Percentiles rank a stretch among this genome's conserved stretches.
Conservation (phyloP, 2,329 filamentous ascomycete genomes). For the Ceratocystis destructans region DNA sequence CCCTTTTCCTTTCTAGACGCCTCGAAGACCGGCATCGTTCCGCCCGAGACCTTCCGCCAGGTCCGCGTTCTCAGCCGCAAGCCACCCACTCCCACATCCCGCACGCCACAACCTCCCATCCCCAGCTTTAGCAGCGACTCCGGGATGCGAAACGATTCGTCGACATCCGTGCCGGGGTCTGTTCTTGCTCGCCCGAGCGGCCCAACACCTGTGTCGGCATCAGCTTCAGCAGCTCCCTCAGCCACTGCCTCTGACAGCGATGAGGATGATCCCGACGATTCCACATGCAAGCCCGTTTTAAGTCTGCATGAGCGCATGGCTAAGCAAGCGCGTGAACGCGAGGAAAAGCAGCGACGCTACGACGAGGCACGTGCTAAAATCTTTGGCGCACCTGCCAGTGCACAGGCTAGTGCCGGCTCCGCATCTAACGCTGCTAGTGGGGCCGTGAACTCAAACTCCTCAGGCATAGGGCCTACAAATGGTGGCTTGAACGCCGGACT, state of each 20-base stretch:
- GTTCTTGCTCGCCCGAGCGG: neutral
- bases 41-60: constrained; percentile 59
- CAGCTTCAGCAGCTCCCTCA: neutral
- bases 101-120: neutral
- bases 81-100: constrained; percentile 42
- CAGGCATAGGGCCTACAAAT: neutral
- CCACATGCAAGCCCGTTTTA: constrained; percentile 37
- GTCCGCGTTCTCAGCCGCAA: constrained; percentile 79
- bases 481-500: neutral
- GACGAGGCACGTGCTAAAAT: constrained; percentile 79
- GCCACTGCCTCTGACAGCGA: constrained; percentile 34
- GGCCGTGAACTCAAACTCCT: too few species aligned
- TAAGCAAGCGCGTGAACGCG: constrained; percentile 63
- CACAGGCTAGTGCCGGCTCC: constrained; percentile 21
- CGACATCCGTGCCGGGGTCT: too few species aligned
- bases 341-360: constrained; percentile 83
- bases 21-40: constrained; percentile 34
- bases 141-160: constrained; percentile 27
- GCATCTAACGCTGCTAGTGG: constrained; percentile 1
- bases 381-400: constrained; percentile 46
- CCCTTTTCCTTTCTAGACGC: constrained; percentile 64
- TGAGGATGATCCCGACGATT: constrained; percentile 41
- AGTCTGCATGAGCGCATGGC: constrained; percentile 61
- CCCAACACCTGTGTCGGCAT: neutral
- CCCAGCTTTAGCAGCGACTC: constrained; percentile 60